Base-by-base conservation (phyloP, 1,139 yeast species). In the Saccharomycopsis phalli region DNA sequence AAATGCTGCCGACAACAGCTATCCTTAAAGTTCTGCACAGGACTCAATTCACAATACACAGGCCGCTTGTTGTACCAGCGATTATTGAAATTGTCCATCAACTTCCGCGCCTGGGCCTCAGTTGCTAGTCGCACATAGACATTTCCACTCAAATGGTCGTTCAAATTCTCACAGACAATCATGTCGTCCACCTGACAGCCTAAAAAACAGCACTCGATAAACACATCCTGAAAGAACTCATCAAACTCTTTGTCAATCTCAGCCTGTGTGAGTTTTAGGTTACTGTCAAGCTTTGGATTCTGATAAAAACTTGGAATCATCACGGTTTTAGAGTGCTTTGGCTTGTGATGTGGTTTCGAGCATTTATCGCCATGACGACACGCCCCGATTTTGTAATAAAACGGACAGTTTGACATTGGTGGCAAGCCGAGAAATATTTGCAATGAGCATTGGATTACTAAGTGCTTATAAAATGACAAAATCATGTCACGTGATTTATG, bases 341-440 rank as follows among this genome's bases (percentile, higher is more conserved):
- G 95, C 50, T 72, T 71, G 31, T 72, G 66, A 56, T 88, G 97
- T 44, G 69, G 70, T 51, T 93, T 67, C 10, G 91, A 79, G 55
- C 97, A 88, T 52, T 78, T 81, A 47, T 81, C 91, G 2, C 96
- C 96, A 57, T 88, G 96, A 45, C 96, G 69, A 56, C 97, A 88
- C 0, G 95, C 94, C 1, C 97, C 97, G 31, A 87, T 83, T 56
- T 81, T 83, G 48, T 71, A 68, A 59, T 80, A 88, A 58, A 88
- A 88, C 34, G 32, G 21, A 38, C 47, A 44, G 14, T 11, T 31
- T n/a, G 26, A 22, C 14, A 31, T 26, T n/a, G 14, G 8, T n/a
- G n/a, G n/a, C n/a, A n/a, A n/a, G n/a, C n/a, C n/a, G n/a, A n/a
- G n/a, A n/a, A n/a, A n/a, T n/a, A n/a, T n/a, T n/a, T n/a, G n/a